Evolutionary conservation across 768 basidiomycete species (phyloP).

Genomic region (Jaapia argillacea): DNA sequence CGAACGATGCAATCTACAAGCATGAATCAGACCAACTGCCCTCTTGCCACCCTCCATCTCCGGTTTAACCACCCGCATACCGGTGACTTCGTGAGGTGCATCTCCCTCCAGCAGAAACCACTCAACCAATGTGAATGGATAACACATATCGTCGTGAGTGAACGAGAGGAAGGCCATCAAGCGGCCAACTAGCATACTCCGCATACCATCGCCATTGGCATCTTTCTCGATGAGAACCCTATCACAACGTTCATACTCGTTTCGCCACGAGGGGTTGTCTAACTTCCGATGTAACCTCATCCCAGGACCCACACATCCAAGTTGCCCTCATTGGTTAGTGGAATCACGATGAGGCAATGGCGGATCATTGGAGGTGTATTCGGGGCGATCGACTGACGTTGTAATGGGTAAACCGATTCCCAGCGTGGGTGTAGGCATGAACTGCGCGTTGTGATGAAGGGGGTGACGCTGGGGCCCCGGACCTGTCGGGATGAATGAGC

Average conservation of each 20-base stretch:
- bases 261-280: constrained; percentile 19
- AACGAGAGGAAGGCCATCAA: neutral
- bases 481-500: constrained; percentile 4
- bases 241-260: neutral
- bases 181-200: neutral
- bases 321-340: too few relatives aligned
- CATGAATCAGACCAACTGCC: neutral
- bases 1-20: neutral
- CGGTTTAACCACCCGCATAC: neutral
- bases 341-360: too few relatives aligned
- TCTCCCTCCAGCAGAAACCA: neutral
- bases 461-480: too few relatives aligned
- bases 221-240: neutral
- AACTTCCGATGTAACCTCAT: constrained; percentile 11
- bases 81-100: neutral
- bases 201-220: neutral
- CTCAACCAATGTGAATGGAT: neutral
- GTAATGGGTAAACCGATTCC: too few relatives aligned
- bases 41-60: neutral
- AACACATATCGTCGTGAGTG: neutral
- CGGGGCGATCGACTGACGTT: constrained; percentile 30
- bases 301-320: too few relatives aligned
- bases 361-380: constrained; percentile 28
- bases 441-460: too few relatives aligned
- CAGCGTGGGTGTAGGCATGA: constrained; percentile 18